These are phyloP conservation scores for Phytophthora fragariae DNA, from an alignment of 352 stramenopile species.

Conservation along the genomic window DNA sequence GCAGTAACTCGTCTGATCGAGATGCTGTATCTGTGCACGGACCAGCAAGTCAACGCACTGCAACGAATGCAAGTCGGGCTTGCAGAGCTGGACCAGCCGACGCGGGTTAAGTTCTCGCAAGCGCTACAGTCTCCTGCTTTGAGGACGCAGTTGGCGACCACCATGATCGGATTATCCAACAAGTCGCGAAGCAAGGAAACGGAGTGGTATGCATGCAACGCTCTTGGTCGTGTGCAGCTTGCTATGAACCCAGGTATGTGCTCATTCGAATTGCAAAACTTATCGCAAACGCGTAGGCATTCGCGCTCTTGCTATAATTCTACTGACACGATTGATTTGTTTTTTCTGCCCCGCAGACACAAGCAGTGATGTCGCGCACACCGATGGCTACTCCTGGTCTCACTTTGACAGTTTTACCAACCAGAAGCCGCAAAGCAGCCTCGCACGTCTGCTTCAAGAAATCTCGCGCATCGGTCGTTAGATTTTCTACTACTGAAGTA, in stretches of 20 bases:
- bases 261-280: neutral
- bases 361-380: conserved; percentile 53
- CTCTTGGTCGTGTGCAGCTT: conserved; percentile 63
- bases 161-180: conserved; percentile 76
- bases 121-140: conserved; percentile 65
- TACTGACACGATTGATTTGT: conserved; percentile 15
- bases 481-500: too few relatives aligned
- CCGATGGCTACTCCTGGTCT: conserved; percentile 84
- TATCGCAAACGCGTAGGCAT: neutral
- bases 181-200: conserved; percentile 80
- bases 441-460: conserved; percentile 70
- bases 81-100: conserved; percentile 56
- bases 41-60: conserved; percentile 77
- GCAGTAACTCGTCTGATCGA: conserved; percentile 76
- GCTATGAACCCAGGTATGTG: conserved; percentile 60
- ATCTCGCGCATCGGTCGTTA: conserved; percentile 48
- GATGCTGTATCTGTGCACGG: conserved; percentile 81
- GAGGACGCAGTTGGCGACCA: conserved; percentile 67
- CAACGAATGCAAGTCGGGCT: conserved; percentile 74
- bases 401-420: conserved; percentile 78
- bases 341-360: conserved; percentile 24
- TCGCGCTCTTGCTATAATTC: neutral
- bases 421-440: conserved; percentile 47
- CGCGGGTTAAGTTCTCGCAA: conserved; percentile 69
- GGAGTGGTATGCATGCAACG: conserved; percentile 86